Evolutionary conservation across 169 alveolate species (phyloP).

Genomic region (Babesia sp.): DNA sequence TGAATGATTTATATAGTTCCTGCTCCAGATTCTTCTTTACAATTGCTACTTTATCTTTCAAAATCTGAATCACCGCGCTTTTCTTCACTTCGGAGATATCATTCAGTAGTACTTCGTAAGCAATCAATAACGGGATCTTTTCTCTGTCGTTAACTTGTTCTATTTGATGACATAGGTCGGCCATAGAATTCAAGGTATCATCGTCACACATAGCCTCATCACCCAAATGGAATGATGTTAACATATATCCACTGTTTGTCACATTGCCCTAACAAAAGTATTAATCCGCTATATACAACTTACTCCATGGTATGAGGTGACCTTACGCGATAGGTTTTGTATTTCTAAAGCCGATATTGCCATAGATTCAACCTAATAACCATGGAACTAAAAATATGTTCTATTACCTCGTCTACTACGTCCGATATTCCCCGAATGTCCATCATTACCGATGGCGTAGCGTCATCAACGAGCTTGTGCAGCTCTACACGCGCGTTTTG

Average conservation of each 20-base stretch:
- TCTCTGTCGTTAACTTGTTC: background rate
- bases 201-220: background rate
- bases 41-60: background rate
- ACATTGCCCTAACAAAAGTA: conserved; percentile 5
- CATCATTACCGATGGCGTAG: conserved; percentile 20
- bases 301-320: conserved; percentile 12
- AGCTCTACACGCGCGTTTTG: conserved; percentile 30
- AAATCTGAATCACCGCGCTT: background rate
- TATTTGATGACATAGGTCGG: conserved; percentile 4
- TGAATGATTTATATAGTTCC: conserved; percentile 42
- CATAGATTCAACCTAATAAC: background rate
- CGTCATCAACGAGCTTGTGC: conserved; percentile 34
- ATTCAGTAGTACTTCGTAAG: conserved; percentile 13
- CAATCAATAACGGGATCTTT: conserved; percentile 10
- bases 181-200: conserved; percentile 13
- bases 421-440: conserved; percentile 20
- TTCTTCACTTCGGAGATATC: background rate
- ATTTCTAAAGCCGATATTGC: conserved; percentile 29
- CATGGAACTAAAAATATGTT: background rate
- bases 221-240: background rate
- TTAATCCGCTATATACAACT: background rate
- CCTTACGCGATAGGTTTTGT: conserved; percentile 5
- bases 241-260: background rate
- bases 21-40: conserved; percentile 2
- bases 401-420: conserved; percentile 1